A percentile compares a stretch with the other conserved stretches of the same genome.
phyloP scores from a whole-genome alignment of 257 asterid genomes.

The Sherardia arvensis region DNA sequence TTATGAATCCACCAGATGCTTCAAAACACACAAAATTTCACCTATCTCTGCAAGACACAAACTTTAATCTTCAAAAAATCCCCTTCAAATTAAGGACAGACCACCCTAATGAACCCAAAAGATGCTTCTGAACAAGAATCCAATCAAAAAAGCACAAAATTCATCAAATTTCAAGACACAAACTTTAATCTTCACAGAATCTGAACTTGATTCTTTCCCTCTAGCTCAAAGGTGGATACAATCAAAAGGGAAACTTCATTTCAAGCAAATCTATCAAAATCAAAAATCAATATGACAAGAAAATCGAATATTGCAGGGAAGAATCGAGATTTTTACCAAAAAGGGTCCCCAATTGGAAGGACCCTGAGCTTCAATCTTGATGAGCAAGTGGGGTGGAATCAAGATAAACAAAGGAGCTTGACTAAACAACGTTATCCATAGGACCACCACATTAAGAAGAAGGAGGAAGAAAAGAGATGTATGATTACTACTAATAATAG shows the following conservation, averaged over 20 bases:
- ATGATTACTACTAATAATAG: background rate
- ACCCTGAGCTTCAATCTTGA: slow-evolving; percentile 3
- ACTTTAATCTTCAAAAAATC: background rate
- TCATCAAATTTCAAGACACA: background rate
- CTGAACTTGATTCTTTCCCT: background rate
- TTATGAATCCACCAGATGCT: background rate
- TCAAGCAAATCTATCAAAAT: slow-evolving; percentile 1
- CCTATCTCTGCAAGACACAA: background rate
- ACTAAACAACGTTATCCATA: slow-evolving; percentile 15
- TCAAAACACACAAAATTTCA: background rate
- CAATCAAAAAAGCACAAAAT: background rate
- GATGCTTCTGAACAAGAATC: slow-evolving; percentile 2
- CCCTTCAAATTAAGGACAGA: slow-evolving; percentile 3
- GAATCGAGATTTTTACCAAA: slow-evolving; percentile 7
- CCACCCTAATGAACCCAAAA: background rate
- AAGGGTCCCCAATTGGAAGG: slow-evolving; percentile 3
- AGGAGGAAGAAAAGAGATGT: background rate
- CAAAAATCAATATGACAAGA: slow-evolving; percentile 1
- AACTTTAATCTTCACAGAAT: background rate
- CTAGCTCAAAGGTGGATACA: background rate
- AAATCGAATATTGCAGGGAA: background rate
- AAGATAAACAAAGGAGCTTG: slow-evolving; percentile 11
- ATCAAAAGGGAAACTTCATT: background rate
- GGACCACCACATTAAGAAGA: slow-evolving; percentile 7
- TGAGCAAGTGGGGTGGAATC: slow-evolving; percentile 12